Base-by-base conservation (phyloP, 2,329 filamentous ascomycete genomes). In the Pseudocercospora macadamiae region DNA sequence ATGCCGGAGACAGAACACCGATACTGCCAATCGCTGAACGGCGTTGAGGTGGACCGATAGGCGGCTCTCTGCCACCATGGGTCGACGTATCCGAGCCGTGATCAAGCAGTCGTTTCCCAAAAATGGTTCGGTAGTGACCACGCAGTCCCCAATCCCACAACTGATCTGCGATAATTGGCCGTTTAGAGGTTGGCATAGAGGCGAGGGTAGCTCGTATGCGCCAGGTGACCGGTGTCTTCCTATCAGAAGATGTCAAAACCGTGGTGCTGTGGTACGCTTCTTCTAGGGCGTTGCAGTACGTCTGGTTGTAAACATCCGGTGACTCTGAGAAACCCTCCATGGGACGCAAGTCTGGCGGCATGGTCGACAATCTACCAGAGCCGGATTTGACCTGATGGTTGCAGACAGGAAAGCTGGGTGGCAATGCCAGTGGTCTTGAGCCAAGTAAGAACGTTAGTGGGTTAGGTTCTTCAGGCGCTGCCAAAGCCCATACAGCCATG, bases 401-500 rank as follows among this genome's bases (percentile, higher is more conserved):
- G 51, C 51, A 53, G 19, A 23, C 4, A 26, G 51, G 51, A 21
- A 53, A 26, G 14, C 51, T 42, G 14, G 16, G 8, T 28, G 34
- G 32, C 4, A 28, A 48, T 16, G 26, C 14, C 14, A 28, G 4
- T 9, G 14, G 21, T n/a, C 14, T 25, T 32, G 18, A 37, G 6
- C 45, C 44, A 30, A 39, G 25, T 18, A 56, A 14, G 32, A 56
- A 56, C 10, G n/a, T 12, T 9, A 56, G 21, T 19, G 54, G 54
- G n/a, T 56, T 37, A 1, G 54, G 44, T 30, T 56, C 54, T n/a
- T 48, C 54, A 4, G 51, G 51, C 30, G 51, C 19, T 18, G 25
- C 47, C 12, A 49, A 32, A 5, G 19, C 8, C 47, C 47, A 49
- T 8, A 49, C 47, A 9, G 25, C 26, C 12, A 49, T 8, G 7